Evolutionary conservation across 768 basidiomycete genomes (phyloP).

Genomic region (Kwoniella sp.): DNA sequence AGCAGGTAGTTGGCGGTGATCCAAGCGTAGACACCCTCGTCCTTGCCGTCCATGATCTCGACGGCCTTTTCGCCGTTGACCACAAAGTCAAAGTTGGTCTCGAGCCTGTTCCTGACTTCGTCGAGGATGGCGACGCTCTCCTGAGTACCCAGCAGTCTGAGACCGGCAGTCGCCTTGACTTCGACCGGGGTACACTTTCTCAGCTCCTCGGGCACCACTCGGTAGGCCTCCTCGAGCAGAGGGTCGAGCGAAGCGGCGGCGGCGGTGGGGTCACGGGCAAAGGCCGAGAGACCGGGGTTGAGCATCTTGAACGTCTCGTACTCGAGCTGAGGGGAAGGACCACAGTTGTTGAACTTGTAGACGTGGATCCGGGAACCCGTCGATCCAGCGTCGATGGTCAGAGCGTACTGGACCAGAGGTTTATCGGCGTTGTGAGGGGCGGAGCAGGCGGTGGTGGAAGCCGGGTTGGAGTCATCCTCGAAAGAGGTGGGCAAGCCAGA

Average conservation of each 20-base stretch:
- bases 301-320: conserved; percentile 87
- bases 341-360: conserved; percentile 96
- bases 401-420: conserved; percentile 78
- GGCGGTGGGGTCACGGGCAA: conserved; percentile 57
- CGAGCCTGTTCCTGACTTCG: conserved; percentile 64
- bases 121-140: conserved; percentile 68
- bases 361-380: conserved; percentile 96
- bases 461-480: conserved; percentile 69
- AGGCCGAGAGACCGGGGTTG: conserved; percentile 72
- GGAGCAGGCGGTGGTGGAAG: conserved; percentile 69
- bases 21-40: conserved; percentile 91
- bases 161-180: conserved; percentile 87
- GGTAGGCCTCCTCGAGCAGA: conserved; percentile 73
- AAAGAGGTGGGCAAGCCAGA: conserved; percentile 53
- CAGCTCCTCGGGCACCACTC: conserved; percentile 66
- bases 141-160: conserved; percentile 63
- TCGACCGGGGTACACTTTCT: conserved; percentile 75
- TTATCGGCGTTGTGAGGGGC: conserved; percentile 55
- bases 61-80: conserved; percentile 61
- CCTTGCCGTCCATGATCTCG: conserved; percentile 87
- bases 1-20: conserved; percentile 94
- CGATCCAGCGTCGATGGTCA: conserved; percentile 98
- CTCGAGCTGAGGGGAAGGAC: conserved; percentile 69
- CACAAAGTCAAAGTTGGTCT: conserved; percentile 64
- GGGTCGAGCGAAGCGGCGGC: conserved; percentile 76